Evolutionary conservation across 768 basidiomycete species (phyloP).

Genomic region (Panaeolus papilionaceus): DNA sequence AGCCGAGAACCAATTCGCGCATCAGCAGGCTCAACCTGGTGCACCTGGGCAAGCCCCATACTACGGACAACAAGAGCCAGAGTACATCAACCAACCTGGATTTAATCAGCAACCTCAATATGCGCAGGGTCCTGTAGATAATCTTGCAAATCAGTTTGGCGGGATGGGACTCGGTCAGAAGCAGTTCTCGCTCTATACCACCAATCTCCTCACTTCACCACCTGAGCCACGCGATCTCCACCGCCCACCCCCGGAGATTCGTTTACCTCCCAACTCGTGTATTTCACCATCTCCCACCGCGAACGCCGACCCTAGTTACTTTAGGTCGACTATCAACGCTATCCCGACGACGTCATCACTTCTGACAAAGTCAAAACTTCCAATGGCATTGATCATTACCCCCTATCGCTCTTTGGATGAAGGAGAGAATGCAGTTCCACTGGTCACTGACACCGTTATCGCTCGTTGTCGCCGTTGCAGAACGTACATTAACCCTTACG

Average conservation of each 20-base stretch:
- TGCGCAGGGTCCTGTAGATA: conserved; percentile 60
- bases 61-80: conserved; percentile 54
- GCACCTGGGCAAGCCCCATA: conserved; percentile 41
- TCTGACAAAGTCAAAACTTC: conserved; percentile 88
- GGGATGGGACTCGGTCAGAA: conserved; percentile 87
- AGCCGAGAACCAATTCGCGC: conserved; percentile 69
- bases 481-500: conserved; percentile 97
- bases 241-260: conserved; percentile 86
- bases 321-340: conserved; percentile 90
- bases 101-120: conserved; percentile 48
- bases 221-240: conserved; percentile 89
- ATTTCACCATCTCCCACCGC: conserved; percentile 79
- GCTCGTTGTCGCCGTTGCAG: conserved; percentile 96
- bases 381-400: conserved; percentile 86
- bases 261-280: conserved; percentile 84
- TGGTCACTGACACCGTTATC: conserved; percentile 93
- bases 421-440: conserved; percentile 85
- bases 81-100: conserved; percentile 48
- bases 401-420: conserved; percentile 89
- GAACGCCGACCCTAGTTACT: conserved; percentile 91
- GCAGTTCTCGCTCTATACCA: conserved; percentile 79
- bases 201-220: conserved; percentile 92
- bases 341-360: conserved; percentile 91
- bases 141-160: conserved; percentile 83
- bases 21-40: conserved; percentile 57